Evolutionary conservation across 352 stramenopile genomes (phyloP).

Genomic region (Phytophthora crassamura): DNA sequence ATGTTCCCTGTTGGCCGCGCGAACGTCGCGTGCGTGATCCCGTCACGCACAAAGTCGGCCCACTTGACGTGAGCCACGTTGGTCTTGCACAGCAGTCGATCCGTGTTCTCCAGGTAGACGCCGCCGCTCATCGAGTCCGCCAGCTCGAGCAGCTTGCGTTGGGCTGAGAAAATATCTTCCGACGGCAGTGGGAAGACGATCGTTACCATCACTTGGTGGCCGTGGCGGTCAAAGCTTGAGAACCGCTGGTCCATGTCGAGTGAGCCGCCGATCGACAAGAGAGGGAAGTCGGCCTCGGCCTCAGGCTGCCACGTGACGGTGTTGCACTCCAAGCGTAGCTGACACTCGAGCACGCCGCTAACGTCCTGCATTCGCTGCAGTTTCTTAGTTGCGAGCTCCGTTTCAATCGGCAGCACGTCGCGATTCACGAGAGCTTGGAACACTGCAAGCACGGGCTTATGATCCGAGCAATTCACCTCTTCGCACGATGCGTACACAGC

Average conservation of each 20-base stretch:
- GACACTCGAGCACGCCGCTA: slow-evolving; percentile 62
- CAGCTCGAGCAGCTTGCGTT: slow-evolving; percentile 83
- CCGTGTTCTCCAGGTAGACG: slow-evolving; percentile 57
- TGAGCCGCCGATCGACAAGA: slow-evolving; percentile 19
- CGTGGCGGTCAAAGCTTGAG: slow-evolving; percentile 42
- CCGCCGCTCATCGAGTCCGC: slow-evolving; percentile 71
- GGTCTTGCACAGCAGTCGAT: slow-evolving; percentile 48
- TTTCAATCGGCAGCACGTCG: slow-evolving; percentile 56
- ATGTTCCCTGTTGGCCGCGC: slow-evolving; percentile 60
- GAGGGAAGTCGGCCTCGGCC: slow-evolving; percentile 20
- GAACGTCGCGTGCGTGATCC: slow-evolving; percentile 66
- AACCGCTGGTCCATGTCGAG: slow-evolving; percentile 36
- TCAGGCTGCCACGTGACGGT: slow-evolving; percentile 59
- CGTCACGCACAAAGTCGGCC: slow-evolving; percentile 54
- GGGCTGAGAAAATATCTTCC: slow-evolving; percentile 85
- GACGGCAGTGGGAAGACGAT: slow-evolving; percentile 82
- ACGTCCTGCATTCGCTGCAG: slow-evolving; percentile 73
- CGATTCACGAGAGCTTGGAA: slow-evolving; percentile 78
- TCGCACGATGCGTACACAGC: slow-evolving; percentile 79
- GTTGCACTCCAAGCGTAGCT: slow-evolving; percentile 58
- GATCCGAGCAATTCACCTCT: slow-evolving; percentile 77
- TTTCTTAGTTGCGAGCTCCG: slow-evolving; percentile 48
- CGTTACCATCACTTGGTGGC: slow-evolving; percentile 58
- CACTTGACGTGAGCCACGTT: slow-evolving; percentile 61
- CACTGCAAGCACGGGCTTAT: slow-evolving; percentile 81